Evolutionary conservation across 371 early-diverging fungal species (phyloP).

Genomic region (Mortierella sp.): DNA sequence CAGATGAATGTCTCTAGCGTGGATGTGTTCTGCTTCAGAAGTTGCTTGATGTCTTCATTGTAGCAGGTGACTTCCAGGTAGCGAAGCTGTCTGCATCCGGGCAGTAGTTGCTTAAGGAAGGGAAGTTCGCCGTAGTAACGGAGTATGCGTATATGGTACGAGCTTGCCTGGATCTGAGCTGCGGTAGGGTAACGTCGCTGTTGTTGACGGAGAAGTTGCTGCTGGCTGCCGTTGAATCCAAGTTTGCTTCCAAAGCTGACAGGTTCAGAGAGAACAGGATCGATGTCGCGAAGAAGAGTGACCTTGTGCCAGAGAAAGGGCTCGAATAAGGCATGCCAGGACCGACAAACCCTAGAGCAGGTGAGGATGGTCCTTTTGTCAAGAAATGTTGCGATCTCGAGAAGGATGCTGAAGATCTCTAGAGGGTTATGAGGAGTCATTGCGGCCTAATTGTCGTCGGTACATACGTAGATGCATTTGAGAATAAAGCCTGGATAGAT

Average conservation of each 20-base stretch:
- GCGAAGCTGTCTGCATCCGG: constrained; percentile 11
- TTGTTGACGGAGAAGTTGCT: neutral
- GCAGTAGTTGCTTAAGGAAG: constrained; percentile 2
- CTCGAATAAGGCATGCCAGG: too few relatives aligned
- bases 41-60: constrained; percentile 9
- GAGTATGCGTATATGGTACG: constrained; percentile 8
- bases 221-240: neutral
- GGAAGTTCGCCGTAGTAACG: constrained; percentile 16
- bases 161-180: constrained; percentile 12
- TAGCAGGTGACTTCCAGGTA: constrained; percentile 15
- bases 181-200: constrained; percentile 1
- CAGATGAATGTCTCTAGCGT: constrained; percentile 15
- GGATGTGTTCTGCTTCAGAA: constrained; percentile 14
- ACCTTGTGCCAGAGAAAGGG: too few relatives aligned
- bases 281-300: too few relatives aligned
- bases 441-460: too few relatives aligned
- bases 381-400: too few relatives aligned
- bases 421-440: too few relatives aligned
- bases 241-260: neutral
- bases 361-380: too few relatives aligned
- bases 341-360: too few relatives aligned
- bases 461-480: too few relatives aligned
- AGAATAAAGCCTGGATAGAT: too few relatives aligned
- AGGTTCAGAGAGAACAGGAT: too few relatives aligned
- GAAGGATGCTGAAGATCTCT: too few relatives aligned